These are phyloP conservation scores for Zostera marina DNA, from an alignment of 116 monocot species.

Conservation along the genomic window DNA sequence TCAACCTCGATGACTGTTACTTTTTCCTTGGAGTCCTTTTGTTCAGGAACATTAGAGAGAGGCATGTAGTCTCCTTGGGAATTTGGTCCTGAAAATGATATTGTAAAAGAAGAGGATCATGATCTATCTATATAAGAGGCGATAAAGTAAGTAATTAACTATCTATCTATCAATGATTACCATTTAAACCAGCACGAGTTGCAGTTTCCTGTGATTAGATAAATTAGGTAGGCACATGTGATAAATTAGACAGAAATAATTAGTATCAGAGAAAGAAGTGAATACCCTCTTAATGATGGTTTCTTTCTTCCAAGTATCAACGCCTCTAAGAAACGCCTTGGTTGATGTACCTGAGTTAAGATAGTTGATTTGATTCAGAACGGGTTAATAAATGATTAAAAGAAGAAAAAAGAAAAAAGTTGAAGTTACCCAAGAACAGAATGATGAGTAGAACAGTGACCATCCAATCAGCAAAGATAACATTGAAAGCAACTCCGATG, in stretches of 20 bases:
- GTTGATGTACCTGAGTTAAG: slow-evolving; percentile 45
- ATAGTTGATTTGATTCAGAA: background rate
- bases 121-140: no score
- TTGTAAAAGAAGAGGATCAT: background rate
- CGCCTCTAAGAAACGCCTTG: slow-evolving; percentile 70
- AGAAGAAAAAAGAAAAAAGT: no score
- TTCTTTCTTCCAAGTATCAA: slow-evolving; percentile 91
- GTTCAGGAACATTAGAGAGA: slow-evolving; percentile 27
- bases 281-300: slow-evolving; percentile 67
- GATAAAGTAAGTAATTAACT: background rate
- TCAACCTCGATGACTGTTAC: background rate
- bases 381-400: no score
- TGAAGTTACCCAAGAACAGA: slow-evolving; percentile 50
- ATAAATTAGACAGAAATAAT: no score
- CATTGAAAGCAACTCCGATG: slow-evolving; percentile 77
- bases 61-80: slow-evolving; percentile 35
- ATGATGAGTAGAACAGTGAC: slow-evolving; percentile 70
- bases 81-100: slow-evolving; percentile 5
- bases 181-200: slow-evolving; percentile 18
- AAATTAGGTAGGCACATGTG: background rate
- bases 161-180: slow-evolving; percentile 26
- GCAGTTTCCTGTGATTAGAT: slow-evolving; percentile 40
- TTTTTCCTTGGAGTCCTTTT: slow-evolving; percentile 8
- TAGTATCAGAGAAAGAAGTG: no score
- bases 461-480: slow-evolving; percentile 87